Percentiles rank a stretch among this genome's conserved stretches.
phyloP scores from a whole-genome alignment of 1,139 yeast species.

The Candida sp. region DNA sequence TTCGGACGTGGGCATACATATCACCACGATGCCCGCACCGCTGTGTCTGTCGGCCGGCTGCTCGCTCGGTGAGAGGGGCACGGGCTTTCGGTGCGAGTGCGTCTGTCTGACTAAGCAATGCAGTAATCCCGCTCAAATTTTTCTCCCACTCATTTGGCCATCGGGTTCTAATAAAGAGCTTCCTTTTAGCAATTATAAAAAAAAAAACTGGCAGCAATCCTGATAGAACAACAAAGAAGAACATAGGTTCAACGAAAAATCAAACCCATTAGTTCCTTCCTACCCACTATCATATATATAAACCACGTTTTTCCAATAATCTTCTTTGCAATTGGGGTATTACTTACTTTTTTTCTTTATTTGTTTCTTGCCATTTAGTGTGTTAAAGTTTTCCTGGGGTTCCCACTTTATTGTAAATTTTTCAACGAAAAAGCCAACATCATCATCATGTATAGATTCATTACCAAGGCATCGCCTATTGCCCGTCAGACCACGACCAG shows the following conservation, averaged over 20 bases:
- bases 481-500: constrained; percentile 11
- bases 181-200: constrained; percentile 1
- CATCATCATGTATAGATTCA: constrained; percentile 14
- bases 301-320: neutral
- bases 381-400: neutral
- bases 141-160: neutral
- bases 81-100: no score
- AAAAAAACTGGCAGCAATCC: neutral
- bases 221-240: constrained; percentile 1
- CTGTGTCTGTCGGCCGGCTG: no score
- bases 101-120: neutral
- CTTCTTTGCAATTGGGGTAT: neutral
- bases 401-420: neutral
- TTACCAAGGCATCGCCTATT: constrained; percentile 12
- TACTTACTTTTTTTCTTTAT: neutral
- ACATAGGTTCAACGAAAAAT: neutral
- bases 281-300: neutral
- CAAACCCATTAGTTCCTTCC: neutral
- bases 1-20: no score
- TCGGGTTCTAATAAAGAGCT: neutral
- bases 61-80: no score
- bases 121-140: neutral
- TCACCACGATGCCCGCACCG: no score
- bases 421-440: neutral
- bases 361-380: neutral